Evolutionary conservation across 2,329 filamentous ascomycete genomes (phyloP).

Genomic region (Aspergillus fumigatiaffinis): DNA sequence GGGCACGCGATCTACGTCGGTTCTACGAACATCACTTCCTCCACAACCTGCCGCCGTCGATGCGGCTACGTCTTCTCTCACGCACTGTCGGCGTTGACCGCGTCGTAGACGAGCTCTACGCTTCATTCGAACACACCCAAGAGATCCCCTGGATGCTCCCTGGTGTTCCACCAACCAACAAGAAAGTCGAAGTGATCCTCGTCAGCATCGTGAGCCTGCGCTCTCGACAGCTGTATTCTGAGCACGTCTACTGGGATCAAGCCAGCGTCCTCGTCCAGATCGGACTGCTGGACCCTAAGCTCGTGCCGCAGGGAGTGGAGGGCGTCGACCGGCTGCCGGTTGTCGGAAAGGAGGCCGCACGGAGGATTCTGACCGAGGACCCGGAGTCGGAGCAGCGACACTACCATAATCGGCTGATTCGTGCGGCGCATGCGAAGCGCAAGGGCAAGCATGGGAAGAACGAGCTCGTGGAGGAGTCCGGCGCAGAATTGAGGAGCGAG

Average conservation of each 20-base stretch:
- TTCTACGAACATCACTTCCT: slow-evolving; percentile 60
- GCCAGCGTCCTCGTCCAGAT: slow-evolving; percentile 58
- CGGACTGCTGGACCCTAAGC: slow-evolving; percentile 55
- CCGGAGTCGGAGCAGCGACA: slow-evolving; percentile 30
- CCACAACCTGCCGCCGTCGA: slow-evolving; percentile 47
- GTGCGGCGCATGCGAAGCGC: slow-evolving; percentile 17
- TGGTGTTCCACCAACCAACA: slow-evolving; percentile 53
- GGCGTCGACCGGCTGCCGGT: slow-evolving; percentile 39
- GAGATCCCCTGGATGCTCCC: slow-evolving; percentile 59
- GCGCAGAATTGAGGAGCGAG: slow-evolving; percentile 22
- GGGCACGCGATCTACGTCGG: slow-evolving; percentile 36
- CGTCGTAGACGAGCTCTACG: slow-evolving; percentile 58
- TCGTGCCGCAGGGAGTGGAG: slow-evolving; percentile 46
- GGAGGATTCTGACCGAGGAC: slow-evolving; percentile 39
- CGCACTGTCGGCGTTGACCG: slow-evolving; percentile 56
- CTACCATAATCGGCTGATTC: slow-evolving; percentile 33
- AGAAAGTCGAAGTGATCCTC: slow-evolving; percentile 54
- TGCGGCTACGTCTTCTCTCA: slow-evolving; percentile 52
- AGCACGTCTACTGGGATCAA: slow-evolving; percentile 62
- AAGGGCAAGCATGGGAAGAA: slow-evolving; percentile 9
- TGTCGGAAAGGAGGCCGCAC: slow-evolving; percentile 37
- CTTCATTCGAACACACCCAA: slow-evolving; percentile 55
- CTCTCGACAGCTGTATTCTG: slow-evolving; percentile 52
- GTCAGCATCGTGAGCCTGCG: slow-evolving; percentile 55
- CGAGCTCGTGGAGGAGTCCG: slow-evolving; percentile 21